Percentiles rank a stretch among this genome's conserved stretches.
Conservation (phyloP, 441 rosid species). For the Isatis lusitanica region DNA sequence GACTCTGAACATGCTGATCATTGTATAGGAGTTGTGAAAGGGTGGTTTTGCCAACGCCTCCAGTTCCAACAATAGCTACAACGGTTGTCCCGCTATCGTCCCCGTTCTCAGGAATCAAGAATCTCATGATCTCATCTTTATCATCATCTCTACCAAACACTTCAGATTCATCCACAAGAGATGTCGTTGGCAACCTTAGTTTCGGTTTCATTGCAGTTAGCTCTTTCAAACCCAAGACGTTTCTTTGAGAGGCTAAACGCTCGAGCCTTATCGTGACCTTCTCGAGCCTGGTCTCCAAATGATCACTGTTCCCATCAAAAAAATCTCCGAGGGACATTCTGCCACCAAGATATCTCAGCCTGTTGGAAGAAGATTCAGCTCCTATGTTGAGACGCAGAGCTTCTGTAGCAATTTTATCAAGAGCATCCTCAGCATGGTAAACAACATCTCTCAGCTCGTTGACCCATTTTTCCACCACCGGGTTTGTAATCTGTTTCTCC, state of each 20-base stretch:
- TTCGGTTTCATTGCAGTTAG: conserved; percentile 27
- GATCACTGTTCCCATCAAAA: conserved; percentile 25
- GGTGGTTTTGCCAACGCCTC: conserved; percentile 38
- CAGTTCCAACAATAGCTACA: conserved; percentile 38
- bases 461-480: conserved; percentile 34
- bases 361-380: conserved; percentile 29
- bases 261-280: conserved; percentile 37
- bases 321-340: conserved; percentile 26
- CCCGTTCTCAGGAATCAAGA: conserved; percentile 32
- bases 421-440: conserved; percentile 43
- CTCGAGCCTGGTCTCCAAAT: conserved; percentile 29
- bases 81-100: not conserved
- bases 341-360: conserved; percentile 28
- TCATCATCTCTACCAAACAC: conserved; percentile 35
- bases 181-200: conserved; percentile 32
- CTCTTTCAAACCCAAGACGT: conserved; percentile 32
- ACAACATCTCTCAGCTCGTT: conserved; percentile 41
- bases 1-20: conserved; percentile 27
- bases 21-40: conserved; percentile 37
- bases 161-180: conserved; percentile 38
- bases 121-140: conserved; percentile 27
- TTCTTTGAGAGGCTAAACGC: conserved; percentile 36
- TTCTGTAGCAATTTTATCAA: conserved; percentile 39
- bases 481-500: conserved; percentile 40
- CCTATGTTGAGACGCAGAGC: conserved; percentile 35